Evolutionary conservation across 208 protist genomes (phyloP).

Genomic region (Trypanosoma theileri): DNA sequence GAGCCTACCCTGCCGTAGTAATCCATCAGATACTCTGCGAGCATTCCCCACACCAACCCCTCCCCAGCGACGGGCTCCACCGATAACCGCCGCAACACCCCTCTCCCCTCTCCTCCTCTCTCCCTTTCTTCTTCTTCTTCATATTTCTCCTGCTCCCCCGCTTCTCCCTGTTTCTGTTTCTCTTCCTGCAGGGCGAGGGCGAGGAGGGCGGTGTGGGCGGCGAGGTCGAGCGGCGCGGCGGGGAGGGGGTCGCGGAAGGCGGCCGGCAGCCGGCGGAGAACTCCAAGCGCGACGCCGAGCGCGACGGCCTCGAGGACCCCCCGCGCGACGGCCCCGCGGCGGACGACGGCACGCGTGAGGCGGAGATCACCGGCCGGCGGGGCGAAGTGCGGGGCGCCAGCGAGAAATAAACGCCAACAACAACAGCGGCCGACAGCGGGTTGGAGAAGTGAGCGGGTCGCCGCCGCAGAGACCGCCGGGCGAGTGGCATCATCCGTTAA

Average conservation of each 20-base stretch:
- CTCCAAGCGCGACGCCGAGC: constrained; percentile 57
- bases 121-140: neutral
- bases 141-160: too few species aligned
- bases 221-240: constrained; percentile 69
- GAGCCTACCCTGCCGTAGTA: constrained; percentile 59
- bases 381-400: constrained; percentile 36
- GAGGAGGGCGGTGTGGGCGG: constrained; percentile 47
- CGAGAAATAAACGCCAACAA: constrained; percentile 22
- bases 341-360: constrained; percentile 28
- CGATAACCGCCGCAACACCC: too few species aligned
- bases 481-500: constrained; percentile 33
- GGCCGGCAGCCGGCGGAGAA: constrained; percentile 47
- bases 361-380: constrained; percentile 59
- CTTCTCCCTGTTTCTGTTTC: too few species aligned
- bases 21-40: constrained; percentile 68
- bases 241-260: constrained; percentile 32
- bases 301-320: constrained; percentile 47
- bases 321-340: constrained; percentile 14
- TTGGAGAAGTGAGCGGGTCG: constrained; percentile 8
- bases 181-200: neutral
- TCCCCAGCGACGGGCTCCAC: neutral
- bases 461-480: too few species aligned
- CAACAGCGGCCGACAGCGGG: neutral
- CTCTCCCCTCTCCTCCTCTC: neutral
- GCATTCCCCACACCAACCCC: constrained; percentile 74